These are phyloP conservation scores for Stagonosporopsis rhizophila DNA, from an alignment of 2,329 filamentous ascomycete genomes.

Conservation along the genomic window DNA sequence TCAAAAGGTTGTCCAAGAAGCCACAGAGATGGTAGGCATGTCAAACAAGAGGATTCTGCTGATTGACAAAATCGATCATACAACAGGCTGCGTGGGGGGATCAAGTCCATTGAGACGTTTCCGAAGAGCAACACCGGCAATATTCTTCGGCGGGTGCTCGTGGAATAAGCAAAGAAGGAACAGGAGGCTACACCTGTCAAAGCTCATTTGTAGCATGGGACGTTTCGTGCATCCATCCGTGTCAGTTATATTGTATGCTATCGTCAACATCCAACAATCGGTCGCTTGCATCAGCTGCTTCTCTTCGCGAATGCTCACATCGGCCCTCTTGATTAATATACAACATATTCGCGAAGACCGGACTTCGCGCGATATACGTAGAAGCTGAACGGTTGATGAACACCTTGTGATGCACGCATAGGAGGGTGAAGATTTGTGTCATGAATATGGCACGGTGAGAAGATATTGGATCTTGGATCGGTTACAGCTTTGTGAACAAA, in stretches of 20 bases:
- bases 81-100: slow-evolving; percentile 41
- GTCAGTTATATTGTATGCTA: not conserved
- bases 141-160: not conserved
- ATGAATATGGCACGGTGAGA: not conserved
- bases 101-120: slow-evolving; percentile 32
- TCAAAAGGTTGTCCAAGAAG: not conserved
- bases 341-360: too few species aligned
- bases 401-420: too few species aligned
- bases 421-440: not conserved
- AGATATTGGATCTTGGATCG: not conserved
- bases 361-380: too few species aligned
- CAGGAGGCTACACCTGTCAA: not conserved
- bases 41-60: slow-evolving; percentile 6
- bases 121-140: slow-evolving; percentile 17
- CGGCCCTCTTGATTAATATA: too few species aligned
- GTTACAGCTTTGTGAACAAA: slow-evolving; percentile 14
- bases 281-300: not conserved
- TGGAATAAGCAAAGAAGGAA: not conserved
- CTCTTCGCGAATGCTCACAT: too few species aligned
- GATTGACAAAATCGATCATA: slow-evolving; percentile 26
- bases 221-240: not conserved
- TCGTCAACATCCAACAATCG: not conserved
- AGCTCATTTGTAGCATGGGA: not conserved
- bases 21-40: not conserved
- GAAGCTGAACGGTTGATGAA: too few species aligned